Evolutionary conservation across 1,284 basidiomycete species (phyloP), one percentile per base, ranked within the genome.

Genomic region (Ceratobasidium sp.): DNA sequence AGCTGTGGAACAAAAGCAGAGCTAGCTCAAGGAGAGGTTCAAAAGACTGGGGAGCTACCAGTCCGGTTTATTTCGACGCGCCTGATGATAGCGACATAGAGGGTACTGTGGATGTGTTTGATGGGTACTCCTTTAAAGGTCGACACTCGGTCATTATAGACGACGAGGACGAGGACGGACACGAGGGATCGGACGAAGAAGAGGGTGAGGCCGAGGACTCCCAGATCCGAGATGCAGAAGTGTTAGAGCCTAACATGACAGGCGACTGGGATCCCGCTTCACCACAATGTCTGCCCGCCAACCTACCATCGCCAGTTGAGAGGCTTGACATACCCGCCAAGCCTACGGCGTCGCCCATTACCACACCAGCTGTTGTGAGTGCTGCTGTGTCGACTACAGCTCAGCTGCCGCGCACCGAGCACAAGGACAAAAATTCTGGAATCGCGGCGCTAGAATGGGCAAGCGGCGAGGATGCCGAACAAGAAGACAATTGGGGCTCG

Each of bases 51-150:
- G n/a, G n/a, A n/a, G n/a, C n/a, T n/a, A n/a, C n/a, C n/a, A n/a
- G n/a, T n/a, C n/a, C n/a, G n/a, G n/a, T n/a, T n/a, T n/a, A n/a
- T n/a, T n/a, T n/a, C n/a, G n/a, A n/a, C n/a, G n/a, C n/a, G n/a
- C n/a, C n/a, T n/a, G n/a, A n/a, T n/a, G n/a, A n/a, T n/a, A n/a
- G n/a, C n/a, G n/a, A n/a, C n/a, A n/a, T n/a, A n/a, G 89, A 92
- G n/a, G 84, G 84, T 16, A 86, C 90, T 20, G 67, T 77, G 33
- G 93, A 94, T 83, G 90, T 95, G 27, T 96, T 95, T 82, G 94
- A 95, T 84, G 94, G 94, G 16, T 96, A 96, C 83, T 95, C 93
- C 44, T 96, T 94, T 88, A 95, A 95, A 85, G 94, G 93, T 12
- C 87, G 93, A 41, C 88, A 94, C 84, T 94, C 94, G 3, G 88